A percentile compares a stretch with the other conserved stretches of the same genome.
phyloP scores from a whole-genome alignment of 2,329 filamentous ascomycete genomes.

The Ceratocystis variospora region DNA sequence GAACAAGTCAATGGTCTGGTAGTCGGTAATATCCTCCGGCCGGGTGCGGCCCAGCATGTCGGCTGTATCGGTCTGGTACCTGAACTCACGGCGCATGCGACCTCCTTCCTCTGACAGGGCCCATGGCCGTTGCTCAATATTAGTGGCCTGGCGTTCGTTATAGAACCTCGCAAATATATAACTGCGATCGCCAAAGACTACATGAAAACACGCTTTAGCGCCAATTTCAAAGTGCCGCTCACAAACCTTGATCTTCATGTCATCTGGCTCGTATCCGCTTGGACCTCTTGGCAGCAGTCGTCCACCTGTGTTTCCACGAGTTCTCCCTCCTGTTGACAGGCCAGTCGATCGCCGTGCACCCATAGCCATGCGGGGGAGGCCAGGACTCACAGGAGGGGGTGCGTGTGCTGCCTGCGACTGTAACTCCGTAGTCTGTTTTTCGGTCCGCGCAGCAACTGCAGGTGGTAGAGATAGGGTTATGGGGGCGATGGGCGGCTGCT shows the following conservation, averaged over 20 bases:
- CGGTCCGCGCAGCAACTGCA: slow-evolving; percentile 31
- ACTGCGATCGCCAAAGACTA: slow-evolving; percentile 92
- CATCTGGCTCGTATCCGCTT: slow-evolving; percentile 70
- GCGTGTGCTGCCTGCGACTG: slow-evolving; percentile 19
- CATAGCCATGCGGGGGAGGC: slow-evolving; percentile 12
- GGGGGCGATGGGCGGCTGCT: slow-evolving; percentile 34
- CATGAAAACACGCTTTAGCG: slow-evolving; percentile 87
- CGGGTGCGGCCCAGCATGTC: slow-evolving; percentile 51
- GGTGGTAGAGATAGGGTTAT: slow-evolving; percentile 38
- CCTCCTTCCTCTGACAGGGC: slow-evolving; percentile 42
- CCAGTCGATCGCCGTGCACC: slow-evolving; percentile 2
- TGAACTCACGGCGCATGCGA: slow-evolving; percentile 62
- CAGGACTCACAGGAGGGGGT: slow-evolving; percentile 20
- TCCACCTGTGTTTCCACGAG: slow-evolving; percentile 25
- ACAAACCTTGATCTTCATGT: slow-evolving; percentile 60
- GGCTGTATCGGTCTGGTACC: slow-evolving; percentile 58
- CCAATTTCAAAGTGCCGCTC: slow-evolving; percentile 81
- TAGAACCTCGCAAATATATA: slow-evolving; percentile 87
- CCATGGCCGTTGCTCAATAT: slow-evolving; percentile 82
- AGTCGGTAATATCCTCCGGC: slow-evolving; percentile 56
- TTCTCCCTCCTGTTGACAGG: slow-evolving; percentile 27
- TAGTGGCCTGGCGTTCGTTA: slow-evolving; percentile 63
- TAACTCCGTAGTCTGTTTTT: slow-evolving; percentile 12
- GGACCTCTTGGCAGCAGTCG: slow-evolving; percentile 55
- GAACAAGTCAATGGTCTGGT: slow-evolving; percentile 73